phyloP scores from a whole-genome alignment of 805 yeast genomes.

The Dipodascopsis uninucleata region DNA sequence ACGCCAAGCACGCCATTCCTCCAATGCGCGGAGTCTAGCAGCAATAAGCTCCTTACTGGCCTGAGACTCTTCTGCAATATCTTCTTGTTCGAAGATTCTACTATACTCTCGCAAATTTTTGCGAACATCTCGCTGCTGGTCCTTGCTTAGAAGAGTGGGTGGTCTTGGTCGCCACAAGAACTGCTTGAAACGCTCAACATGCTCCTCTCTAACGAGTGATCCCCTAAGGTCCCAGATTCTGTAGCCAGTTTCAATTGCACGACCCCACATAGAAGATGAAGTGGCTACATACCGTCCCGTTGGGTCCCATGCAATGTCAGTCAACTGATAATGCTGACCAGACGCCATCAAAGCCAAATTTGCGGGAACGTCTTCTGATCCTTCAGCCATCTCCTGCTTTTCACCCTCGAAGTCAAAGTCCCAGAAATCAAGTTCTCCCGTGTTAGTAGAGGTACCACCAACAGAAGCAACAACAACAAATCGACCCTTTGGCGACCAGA shows the following conservation, averaged over 20 bases:
- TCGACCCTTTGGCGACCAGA: slow-evolving; percentile 93
- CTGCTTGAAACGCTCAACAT: slow-evolving; percentile 77
- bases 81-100: slow-evolving; percentile 90
- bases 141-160: slow-evolving; percentile 63
- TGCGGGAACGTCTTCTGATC: slow-evolving; percentile 50
- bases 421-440: slow-evolving; percentile 68
- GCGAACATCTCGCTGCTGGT: slow-evolving; percentile 83
- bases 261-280: slow-evolving; percentile 84
- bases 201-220: slow-evolving; percentile 66
- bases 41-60: slow-evolving; percentile 86
- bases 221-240: slow-evolving; percentile 84
- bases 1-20: slow-evolving; percentile 86
- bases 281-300: slow-evolving; percentile 87
- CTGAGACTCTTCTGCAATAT: slow-evolving; percentile 92
- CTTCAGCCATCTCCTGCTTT: slow-evolving; percentile 33
- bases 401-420: slow-evolving; percentile 83
- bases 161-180: slow-evolving; percentile 99
- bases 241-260: slow-evolving; percentile 85
- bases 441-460: slow-evolving; percentile 47
- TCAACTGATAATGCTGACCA: slow-evolving; percentile 70
- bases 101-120: slow-evolving; percentile 84
- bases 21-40: slow-evolving; percentile 72
- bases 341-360: slow-evolving; percentile 59
- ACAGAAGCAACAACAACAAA: slow-evolving; percentile 56
- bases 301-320: slow-evolving; percentile 90